Evolutionary conservation across 257 asterid species (phyloP).

Genomic region (Oldenlandia corymbosa): DNA sequence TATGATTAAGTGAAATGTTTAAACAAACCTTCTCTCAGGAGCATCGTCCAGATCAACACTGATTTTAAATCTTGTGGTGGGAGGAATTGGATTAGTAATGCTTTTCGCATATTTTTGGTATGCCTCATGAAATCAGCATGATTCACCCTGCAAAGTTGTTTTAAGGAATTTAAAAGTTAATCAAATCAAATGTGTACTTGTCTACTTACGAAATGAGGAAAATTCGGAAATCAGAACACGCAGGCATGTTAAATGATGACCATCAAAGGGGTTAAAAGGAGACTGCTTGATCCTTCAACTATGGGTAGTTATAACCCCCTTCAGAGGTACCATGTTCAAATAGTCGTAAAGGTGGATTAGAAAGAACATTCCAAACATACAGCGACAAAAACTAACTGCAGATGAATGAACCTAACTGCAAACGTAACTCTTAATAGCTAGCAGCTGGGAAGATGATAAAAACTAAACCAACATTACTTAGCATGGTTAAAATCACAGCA

Average conservation of each 20-base stretch:
- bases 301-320: too few relatives aligned
- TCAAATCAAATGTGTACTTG: not conserved
- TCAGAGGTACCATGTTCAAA: too few relatives aligned
- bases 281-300: too few relatives aligned
- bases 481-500: too few relatives aligned
- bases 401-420: too few relatives aligned
- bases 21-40: slow-evolving; percentile 75
- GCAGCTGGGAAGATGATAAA: not conserved
- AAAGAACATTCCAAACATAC: too few relatives aligned
- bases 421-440: too few relatives aligned
- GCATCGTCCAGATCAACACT: slow-evolving; percentile 85
- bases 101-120: slow-evolving; percentile 59
- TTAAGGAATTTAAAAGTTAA: not conserved
- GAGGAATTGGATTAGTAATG: slow-evolving; percentile 48
- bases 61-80: slow-evolving; percentile 82
- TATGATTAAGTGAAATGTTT: not conserved
- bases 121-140: slow-evolving; percentile 75
- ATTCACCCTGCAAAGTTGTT: slow-evolving; percentile 50
- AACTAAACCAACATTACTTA: too few relatives aligned
- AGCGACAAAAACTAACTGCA: too few relatives aligned
- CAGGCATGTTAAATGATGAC: not conserved
- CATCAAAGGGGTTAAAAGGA: not conserved
- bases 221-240: not conserved
- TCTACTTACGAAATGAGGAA: not conserved
- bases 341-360: too few relatives aligned